Conservation (phyloP, 2,329 filamentous ascomycete species). For the Stachybotrys chartarum region DNA sequence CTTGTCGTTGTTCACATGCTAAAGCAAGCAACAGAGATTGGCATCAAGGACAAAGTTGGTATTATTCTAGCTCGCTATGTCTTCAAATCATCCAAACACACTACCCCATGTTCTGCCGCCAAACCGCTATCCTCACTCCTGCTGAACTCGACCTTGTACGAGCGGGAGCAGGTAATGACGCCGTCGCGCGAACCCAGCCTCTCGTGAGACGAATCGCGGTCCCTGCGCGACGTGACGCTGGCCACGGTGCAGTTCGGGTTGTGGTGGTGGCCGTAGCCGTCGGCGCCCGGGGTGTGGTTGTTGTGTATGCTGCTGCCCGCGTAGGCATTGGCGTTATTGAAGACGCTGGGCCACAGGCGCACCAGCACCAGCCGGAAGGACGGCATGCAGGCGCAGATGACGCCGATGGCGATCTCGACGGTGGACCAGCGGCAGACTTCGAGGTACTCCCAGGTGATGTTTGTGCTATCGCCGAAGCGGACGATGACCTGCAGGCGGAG, state of each 20-base stretch:
- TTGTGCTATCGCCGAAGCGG: conserved; percentile 13
- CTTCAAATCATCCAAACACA: not conserved
- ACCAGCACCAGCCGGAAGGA: conserved; percentile 13
- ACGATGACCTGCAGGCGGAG: conserved; percentile 18
- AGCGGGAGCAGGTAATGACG: not conserved
- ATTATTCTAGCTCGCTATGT: not conserved
- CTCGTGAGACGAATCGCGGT: not conserved
- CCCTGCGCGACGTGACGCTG: not conserved
- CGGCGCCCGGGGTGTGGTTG: not conserved
- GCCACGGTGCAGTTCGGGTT: not conserved
- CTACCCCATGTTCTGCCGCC: not conserved
- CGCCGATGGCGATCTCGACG: conserved; percentile 21
- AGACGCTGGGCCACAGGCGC: not conserved
- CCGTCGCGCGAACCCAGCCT: not conserved
- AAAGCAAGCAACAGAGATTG: too few species aligned
- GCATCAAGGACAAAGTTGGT: too few species aligned
- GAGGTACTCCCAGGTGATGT: conserved; percentile 16
- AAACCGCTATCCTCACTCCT: not conserved
- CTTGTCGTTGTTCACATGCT: too few species aligned
- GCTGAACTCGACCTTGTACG: not conserved
- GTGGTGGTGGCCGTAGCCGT: not conserved
- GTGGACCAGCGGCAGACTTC: conserved; percentile 17
- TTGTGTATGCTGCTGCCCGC: not conserved
- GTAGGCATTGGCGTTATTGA: not conserved
- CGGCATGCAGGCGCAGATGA: conserved; percentile 23